Base-by-base conservation (phyloP, 352 stramenopile species). In the Phytophthora foliorum region DNA sequence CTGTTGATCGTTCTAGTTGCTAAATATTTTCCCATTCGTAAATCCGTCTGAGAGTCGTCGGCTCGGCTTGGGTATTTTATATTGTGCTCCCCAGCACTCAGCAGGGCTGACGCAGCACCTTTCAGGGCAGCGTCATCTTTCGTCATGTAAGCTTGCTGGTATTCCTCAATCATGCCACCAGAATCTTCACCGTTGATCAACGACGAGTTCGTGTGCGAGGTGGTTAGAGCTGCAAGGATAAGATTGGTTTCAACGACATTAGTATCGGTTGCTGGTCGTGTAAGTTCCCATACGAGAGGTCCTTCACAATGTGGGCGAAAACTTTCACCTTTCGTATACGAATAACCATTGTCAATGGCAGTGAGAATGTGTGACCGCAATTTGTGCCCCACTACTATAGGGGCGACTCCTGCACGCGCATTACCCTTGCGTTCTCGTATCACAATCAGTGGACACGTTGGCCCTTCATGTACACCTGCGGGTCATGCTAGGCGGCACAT, bases 401-500 rank as follows among this genome's bases (percentile, higher is more conserved):
- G 53, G 3, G 2, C 9, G 5, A 31, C 21, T 19, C 53, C 53
- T 1, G 24, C n/a, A 19, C 7, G 7, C 6, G 24, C 8, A 44
- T 61, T 42, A 14, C 39, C 39, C 11, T 31, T 38, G 4, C 53
- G 36, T 14, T 61, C 53, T n/a, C 53, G 38, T 6, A 19, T 31
- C 3, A 52, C 27, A 56, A 54, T 7, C 16, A 69, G 29, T 4
- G 54, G 66, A 11, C 24, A 13, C 2, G 66, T 74, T 2, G 10
- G 1, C 25, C 17, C 25, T 11, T 72, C 55, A 27, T 70, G 54
- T 0, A 62, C 17, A 25, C 63, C 63, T 4, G 69, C 48, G 1
- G 69, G 69, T 2, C 63, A 8, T 3, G 52, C 45, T 0, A 77
- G n/a, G 6, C 58, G 58, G 36, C 63, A 73, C 49, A 62, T 64